Conservation (phyloP, 1,284 basidiomycete species). For the Phenoliferia sp. region DNA sequence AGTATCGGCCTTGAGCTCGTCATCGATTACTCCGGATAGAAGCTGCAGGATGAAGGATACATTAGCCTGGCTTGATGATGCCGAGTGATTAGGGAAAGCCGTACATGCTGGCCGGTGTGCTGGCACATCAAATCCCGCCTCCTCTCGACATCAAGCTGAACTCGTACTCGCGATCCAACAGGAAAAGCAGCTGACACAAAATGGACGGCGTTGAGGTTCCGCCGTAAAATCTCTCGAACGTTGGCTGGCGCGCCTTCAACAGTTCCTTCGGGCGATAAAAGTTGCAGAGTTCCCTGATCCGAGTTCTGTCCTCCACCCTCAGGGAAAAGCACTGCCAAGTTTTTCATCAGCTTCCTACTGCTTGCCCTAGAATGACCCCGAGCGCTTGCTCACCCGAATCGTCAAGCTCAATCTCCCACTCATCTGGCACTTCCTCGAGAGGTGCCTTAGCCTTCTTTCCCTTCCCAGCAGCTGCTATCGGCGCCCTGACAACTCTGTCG, state of each 20-base stretch:
- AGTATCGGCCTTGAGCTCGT: conserved; percentile 62
- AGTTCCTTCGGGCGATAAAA: conserved; percentile 10
- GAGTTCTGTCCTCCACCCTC: conserved; percentile 78
- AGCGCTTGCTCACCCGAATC: conserved; percentile 52
- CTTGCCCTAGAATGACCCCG: background rate
- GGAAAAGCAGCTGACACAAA: conserved; percentile 56
- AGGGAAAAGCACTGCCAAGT: conserved; percentile 62
- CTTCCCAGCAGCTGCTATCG: conserved; percentile 6
- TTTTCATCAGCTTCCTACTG: background rate
- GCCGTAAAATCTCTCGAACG: conserved; percentile 65
- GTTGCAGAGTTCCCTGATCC: conserved; percentile 62
- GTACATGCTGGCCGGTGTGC: conserved; percentile 34
- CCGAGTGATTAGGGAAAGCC: background rate
- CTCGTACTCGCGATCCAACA: conserved; percentile 54
- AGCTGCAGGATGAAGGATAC: conserved; percentile 71
- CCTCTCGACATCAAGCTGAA: conserved; percentile 61
- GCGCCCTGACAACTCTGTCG: conserved; percentile 18
- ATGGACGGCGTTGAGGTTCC: conserved; percentile 72
- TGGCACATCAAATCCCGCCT: conserved; percentile 54
- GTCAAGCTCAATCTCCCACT: conserved; percentile 55
- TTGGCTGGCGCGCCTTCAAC: conserved; percentile 17
- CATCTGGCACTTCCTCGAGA: conserved; percentile 6
- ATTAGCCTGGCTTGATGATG: conserved; percentile 50
- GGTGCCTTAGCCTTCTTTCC: conserved; percentile 15
- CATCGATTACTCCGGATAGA: conserved; percentile 73